phyloP scores from a whole-genome alignment of 257 asterid species.

The Paulownia fortunei region DNA sequence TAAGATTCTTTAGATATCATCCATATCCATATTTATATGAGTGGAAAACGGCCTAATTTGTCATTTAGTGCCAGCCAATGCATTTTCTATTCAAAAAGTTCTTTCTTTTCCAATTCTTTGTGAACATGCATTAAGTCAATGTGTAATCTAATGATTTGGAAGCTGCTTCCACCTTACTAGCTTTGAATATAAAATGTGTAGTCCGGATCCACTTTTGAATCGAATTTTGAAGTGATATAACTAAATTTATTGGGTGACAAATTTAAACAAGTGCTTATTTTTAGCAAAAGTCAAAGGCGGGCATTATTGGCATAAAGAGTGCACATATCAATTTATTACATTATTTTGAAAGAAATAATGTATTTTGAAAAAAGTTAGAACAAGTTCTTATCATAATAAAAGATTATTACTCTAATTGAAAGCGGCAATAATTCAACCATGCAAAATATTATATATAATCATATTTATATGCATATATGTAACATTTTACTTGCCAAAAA shows the following conservation, averaged over 20 bases:
- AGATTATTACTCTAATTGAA: no score
- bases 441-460: no score
- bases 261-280: not conserved
- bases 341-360: no score
- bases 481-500: no score
- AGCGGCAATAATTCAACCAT: no score
- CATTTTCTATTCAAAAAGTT: not conserved
- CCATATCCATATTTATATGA: slow-evolving; percentile 35
- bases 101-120: not conserved
- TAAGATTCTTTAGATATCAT: slow-evolving; percentile 50
- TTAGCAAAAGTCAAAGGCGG: not conserved
- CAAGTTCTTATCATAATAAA: no score
- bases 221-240: not conserved
- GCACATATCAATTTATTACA: no score
- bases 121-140: not conserved
- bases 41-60: slow-evolving; percentile 52
- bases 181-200: slow-evolving; percentile 7
- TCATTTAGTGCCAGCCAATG: slow-evolving; percentile 40
- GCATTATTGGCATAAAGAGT: not conserved
- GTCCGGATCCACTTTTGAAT: not conserved
- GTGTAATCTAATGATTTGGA: slow-evolving; percentile 27
- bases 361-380: no score
- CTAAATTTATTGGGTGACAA: no score
- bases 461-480: no score
- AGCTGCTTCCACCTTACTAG: slow-evolving; percentile 16